Evolutionary conservation across 2,329 filamentous ascomycete genomes (phyloP), one percentile per base, ranked within the genome.

Genomic region (Colletotrichum falcatum): DNA sequence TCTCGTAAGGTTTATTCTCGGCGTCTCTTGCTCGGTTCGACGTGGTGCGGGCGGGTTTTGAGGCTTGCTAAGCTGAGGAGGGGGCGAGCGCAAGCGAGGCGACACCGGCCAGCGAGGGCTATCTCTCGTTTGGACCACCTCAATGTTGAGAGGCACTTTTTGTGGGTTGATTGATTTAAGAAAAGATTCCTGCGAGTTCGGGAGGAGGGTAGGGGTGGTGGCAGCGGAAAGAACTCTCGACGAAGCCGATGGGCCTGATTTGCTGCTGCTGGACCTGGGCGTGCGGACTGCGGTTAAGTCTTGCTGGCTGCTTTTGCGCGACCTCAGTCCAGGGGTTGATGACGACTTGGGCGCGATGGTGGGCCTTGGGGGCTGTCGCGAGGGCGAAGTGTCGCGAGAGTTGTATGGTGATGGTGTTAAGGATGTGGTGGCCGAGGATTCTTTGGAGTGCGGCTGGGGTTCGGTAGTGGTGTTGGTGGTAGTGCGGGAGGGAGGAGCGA

Each of bases 31-130:
- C 35, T 89, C 88, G 74, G 76, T 82, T 75, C 81, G 85, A 72
- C 83, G 83, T 42, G 59, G 16, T 49, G 80, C 81, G 59, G 81
- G 81, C 64, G 79, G 83, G 74, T 80, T 81, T 61, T 82, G 84
- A 73, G 82, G 83, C 71, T 82, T 85, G 76, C 82, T 84, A 66
- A 84, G 77, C 63, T 83, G 78, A 16, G 92, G 92, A 26, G 93
- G 92, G 65, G 93, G 93, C 9, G 93, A 94, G 78, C 91, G 92
- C 73, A 96, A 79, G 72, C 93, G 88, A 55, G 93, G 93, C 56
- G 93, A 95, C 72, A 92, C 82, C 33, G 93, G 92, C 92, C 93
- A 95, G 80, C 91, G 88, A 72, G 89, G 89, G 63, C 86, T 86
- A 67, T 90, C 87, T 76, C 79, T 86, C 49, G 85, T 73, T 60